Percentiles rank a stretch among this genome's conserved stretches.
These are phyloP conservation scores for Aspergillus alliaceus DNA, from an alignment of 2,329 filamentous ascomycete genomes.

Conservation along the genomic window DNA sequence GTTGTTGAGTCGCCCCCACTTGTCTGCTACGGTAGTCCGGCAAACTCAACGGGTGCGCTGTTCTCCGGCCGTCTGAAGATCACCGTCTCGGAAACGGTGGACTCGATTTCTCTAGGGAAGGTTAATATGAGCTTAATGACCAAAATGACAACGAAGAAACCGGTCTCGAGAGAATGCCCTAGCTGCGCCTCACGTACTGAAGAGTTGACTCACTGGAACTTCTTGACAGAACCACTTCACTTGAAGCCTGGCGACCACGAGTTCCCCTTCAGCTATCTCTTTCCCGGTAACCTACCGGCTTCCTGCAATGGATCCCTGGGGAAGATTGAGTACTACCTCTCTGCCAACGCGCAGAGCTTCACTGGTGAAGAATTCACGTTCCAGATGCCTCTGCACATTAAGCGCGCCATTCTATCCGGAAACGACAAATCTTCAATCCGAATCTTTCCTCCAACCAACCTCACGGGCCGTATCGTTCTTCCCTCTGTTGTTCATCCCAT, in stretches of 20 bases:
- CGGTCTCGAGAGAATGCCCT: conserved; percentile 74
- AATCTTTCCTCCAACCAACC: conserved; percentile 93
- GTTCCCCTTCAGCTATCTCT: conserved; percentile 85
- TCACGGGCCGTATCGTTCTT: conserved; percentile 81
- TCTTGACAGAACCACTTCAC: conserved; percentile 58
- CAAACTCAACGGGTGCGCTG: conserved; percentile 77
- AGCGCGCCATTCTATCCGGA: conserved; percentile 76
- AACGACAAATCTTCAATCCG: conserved; percentile 85
- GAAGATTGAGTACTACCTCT: conserved; percentile 75
- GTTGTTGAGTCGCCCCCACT: conserved; percentile 83
- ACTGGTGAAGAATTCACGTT: conserved; percentile 65
- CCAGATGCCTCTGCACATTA: conserved; percentile 68
- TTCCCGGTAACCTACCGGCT: conserved; percentile 83
- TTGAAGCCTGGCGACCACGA: conserved; percentile 62
- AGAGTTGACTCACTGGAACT: conserved; percentile 76
- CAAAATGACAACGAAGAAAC: conserved; percentile 74
- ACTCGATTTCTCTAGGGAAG: conserved; percentile 64
- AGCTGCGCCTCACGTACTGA: conserved; percentile 72
- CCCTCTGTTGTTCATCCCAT: conserved; percentile 83
- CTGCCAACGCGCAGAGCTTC: conserved; percentile 63
- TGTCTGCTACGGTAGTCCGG: conserved; percentile 75
- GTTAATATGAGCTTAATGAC: conserved; percentile 73
- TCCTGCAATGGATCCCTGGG: conserved; percentile 73
- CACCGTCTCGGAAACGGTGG: conserved; percentile 63
- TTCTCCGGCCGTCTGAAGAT: conserved; percentile 81